These are phyloP conservation scores for Pulveroboletus ravenelii DNA, from an alignment of 768 basidiomycete species.

Conservation along the genomic window DNA sequence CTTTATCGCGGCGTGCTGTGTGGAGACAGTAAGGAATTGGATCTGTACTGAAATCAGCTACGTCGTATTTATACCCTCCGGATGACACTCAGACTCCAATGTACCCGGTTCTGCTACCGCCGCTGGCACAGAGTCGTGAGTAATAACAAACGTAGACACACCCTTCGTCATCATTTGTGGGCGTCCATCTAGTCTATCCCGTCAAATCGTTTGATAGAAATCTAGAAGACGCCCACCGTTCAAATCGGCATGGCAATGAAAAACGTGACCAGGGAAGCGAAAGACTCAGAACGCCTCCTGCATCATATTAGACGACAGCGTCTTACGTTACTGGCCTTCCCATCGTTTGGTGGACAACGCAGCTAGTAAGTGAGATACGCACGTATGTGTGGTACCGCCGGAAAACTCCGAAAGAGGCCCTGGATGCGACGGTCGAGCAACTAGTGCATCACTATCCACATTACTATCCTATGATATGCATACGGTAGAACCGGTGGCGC, in stretches of 20 bases:
- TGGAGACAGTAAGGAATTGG: background rate
- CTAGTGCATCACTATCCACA: background rate
- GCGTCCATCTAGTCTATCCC: background rate
- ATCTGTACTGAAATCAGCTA: background rate
- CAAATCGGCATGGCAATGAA: background rate
- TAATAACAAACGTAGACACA: background rate
- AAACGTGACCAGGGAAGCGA: background rate
- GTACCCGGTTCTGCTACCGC: background rate
- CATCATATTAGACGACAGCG: background rate
- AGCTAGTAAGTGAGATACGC: background rate
- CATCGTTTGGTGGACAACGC: background rate
- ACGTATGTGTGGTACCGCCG: background rate
- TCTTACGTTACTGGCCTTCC: background rate
- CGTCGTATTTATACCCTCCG: conserved; percentile 16
- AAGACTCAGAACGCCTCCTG: background rate
- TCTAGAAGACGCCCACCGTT: conserved; percentile 10
- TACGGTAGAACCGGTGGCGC: background rate
- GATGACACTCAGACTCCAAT: background rate
- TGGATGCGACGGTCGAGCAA: background rate
- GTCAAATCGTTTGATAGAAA: conserved; percentile 1
- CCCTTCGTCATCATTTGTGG: conserved; percentile 8
- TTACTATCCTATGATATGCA: too few species aligned
- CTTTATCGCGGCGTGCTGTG: background rate
- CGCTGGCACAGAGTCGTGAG: background rate
- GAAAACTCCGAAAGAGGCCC: background rate